Conservation (phyloP, 768 basidiomycete genomes). For the Rhodotorula diobovata region DNA sequence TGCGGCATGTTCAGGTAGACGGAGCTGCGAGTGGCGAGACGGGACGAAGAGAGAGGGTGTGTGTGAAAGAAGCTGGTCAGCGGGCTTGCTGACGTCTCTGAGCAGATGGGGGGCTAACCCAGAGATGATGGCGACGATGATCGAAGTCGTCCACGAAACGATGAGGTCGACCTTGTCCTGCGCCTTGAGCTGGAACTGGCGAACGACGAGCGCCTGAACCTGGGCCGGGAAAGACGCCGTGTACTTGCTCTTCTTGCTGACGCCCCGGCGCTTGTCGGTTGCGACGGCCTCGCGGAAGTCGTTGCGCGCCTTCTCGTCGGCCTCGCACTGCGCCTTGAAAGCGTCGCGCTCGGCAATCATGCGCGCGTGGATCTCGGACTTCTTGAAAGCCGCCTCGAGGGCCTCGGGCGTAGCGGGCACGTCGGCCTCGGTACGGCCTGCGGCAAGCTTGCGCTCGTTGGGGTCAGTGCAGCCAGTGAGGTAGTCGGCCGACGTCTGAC, state of each 20-base stretch:
- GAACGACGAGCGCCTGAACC: slow-evolving; percentile 62
- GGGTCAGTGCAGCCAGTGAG: slow-evolving; percentile 59
- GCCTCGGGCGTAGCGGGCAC: slow-evolving; percentile 65
- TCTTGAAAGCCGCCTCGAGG: slow-evolving; percentile 62
- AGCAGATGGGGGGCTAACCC: no score
- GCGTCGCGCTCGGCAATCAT: slow-evolving; percentile 56
- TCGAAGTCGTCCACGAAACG: slow-evolving; percentile 63
- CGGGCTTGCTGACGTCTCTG: no score
- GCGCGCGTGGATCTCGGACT: slow-evolving; percentile 53
- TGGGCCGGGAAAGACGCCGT: slow-evolving; percentile 73
- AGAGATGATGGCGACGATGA: slow-evolving; percentile 52
- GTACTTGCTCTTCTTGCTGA: slow-evolving; percentile 68
- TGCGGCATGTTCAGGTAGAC: slow-evolving; percentile 64
- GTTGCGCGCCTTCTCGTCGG: slow-evolving; percentile 56
- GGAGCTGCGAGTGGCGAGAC: background rate
- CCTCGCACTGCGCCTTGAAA: slow-evolving; percentile 61
- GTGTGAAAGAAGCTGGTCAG: background rate
- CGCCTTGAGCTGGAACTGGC: slow-evolving; percentile 60
- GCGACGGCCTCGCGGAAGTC: slow-evolving; percentile 71
- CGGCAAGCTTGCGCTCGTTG: slow-evolving; percentile 74
- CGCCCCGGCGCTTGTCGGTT: slow-evolving; percentile 71
- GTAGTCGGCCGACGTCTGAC: slow-evolving; percentile 51
- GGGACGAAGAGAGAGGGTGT: background rate
- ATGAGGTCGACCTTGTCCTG: slow-evolving; percentile 74
- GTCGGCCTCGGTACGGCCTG: slow-evolving; percentile 57